Evolutionary conservation across 805 yeast genomes (phyloP).

Genomic region (Wickerhamomyces alni): DNA sequence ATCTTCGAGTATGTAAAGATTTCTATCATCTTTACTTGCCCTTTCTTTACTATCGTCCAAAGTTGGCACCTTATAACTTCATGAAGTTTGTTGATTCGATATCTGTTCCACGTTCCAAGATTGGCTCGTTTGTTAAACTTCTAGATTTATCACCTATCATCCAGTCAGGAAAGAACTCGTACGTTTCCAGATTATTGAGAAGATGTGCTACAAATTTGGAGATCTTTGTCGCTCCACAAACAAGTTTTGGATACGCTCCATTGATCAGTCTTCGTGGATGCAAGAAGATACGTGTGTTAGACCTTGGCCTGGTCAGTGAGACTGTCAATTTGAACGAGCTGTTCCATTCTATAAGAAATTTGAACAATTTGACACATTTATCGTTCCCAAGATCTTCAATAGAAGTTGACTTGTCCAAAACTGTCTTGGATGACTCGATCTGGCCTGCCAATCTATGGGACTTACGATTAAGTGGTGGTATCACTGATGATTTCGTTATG

Average conservation of each 20-base stretch:
- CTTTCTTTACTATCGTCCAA: constrained; percentile 58
- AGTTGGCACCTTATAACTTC: constrained; percentile 62
- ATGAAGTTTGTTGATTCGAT: constrained; percentile 65
- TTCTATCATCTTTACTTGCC: constrained; percentile 62
- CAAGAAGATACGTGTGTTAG: constrained; percentile 54
- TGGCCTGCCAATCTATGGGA: constrained; percentile 83
- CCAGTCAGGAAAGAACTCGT: constrained; percentile 90
- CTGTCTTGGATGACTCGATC: constrained; percentile 38
- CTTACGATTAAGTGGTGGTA: constrained; percentile 82
- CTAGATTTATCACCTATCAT: constrained; percentile 75
- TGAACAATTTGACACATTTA: constrained; percentile 60
- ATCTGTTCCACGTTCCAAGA: constrained; percentile 39
- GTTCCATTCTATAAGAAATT: constrained; percentile 63
- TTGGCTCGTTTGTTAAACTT: constrained; percentile 53
- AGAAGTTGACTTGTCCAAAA: constrained; percentile 37
- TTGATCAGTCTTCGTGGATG: constrained; percentile 76
- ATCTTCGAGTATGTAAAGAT: constrained; percentile 52
- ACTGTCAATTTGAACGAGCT: constrained; percentile 79
- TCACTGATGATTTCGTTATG: constrained; percentile 71
- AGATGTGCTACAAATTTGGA: constrained; percentile 64
- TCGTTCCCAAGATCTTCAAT: constrained; percentile 89
- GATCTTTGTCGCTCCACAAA: constrained; percentile 84
- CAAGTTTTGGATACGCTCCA: constrained; percentile 91
- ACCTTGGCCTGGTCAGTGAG: constrained; percentile 82
- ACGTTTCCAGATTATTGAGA: constrained; percentile 74